Base-by-base conservation (phyloP, 805 yeast genomes). In the Wickerhamiella allomyrinae region DNA sequence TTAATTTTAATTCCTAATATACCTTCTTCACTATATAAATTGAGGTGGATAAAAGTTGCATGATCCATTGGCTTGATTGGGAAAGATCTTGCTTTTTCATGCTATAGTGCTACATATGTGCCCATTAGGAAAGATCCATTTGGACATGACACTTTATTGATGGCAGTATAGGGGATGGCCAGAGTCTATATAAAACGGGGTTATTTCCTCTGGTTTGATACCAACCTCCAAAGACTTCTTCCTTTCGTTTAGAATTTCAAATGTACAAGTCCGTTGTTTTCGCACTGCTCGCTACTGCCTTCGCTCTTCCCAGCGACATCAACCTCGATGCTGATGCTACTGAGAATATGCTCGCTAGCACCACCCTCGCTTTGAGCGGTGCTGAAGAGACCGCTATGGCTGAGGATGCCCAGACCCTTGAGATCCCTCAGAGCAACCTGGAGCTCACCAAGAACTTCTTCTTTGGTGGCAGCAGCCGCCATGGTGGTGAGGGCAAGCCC, bases 381-480 rank as follows among this genome's bases (percentile, higher is more conserved):
- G 14, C 31, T 17, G 14, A 27, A 14, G 21, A n/a, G 5, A 11
- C 14, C 31, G 31, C 31, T 27, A 17, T 7, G 5, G 31, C 14
- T 11, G 31, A 27, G 17, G 17, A 31, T 11, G 34, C 34, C 10
- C 21, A 31, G 34, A 10, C 20, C 13, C 34, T 31, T n/a, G 34
- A 31, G 15, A n/a, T 10, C 10, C 17, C 34, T 7, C 8, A 7
- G 13, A 17, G 21, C 34, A 31, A 31, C 21, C 34, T 31, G 11
- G 34, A 31, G 34, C 21, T 31, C 21, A 31, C 34, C 21, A 19
- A 31, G 34, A 31, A 31, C 34, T 31, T 31, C 13, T 31, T 31
- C 34, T 31, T 15, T 11, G 34, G 34, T 17, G 17, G 34, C 13
- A 10, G 25, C 25, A 21, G 21, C 21, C 21, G 35, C 29, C 13